Conservation (phyloP, 768 basidiomycete genomes). For the Trametes cinnabarina region DNA sequence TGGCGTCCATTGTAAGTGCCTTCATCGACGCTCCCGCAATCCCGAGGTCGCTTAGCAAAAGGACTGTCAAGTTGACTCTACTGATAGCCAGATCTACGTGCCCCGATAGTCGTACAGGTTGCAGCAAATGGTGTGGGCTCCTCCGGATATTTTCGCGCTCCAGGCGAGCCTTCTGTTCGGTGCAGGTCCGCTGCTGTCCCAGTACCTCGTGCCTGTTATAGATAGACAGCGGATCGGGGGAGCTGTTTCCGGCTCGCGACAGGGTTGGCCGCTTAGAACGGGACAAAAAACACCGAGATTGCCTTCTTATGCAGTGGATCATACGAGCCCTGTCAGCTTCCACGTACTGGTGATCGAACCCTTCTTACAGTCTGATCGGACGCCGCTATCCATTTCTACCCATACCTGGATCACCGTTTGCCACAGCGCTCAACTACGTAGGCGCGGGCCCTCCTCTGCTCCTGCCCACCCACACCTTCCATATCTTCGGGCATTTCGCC, state of each 20-base stretch:
- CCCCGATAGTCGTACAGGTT: background rate
- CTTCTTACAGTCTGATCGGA: background rate
- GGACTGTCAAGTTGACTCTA: conserved; percentile 9
- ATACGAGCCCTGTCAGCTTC: conserved; percentile 8
- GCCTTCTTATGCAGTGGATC: background rate
- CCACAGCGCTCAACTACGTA: conserved; percentile 80
- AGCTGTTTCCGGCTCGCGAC: background rate
- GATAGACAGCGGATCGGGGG: background rate
- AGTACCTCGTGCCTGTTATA: conserved; percentile 10
- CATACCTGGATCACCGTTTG: conserved; percentile 36
- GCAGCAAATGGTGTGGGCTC: background rate
- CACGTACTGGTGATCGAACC: background rate
- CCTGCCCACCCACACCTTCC: conserved; percentile 84
- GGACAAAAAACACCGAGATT: conserved; percentile 2
- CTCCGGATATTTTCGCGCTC: conserved; percentile 2
- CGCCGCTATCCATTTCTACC: background rate
- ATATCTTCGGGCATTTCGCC: conserved; percentile 85
- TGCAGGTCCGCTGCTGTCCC: conserved; percentile 9
- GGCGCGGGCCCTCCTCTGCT: conserved; percentile 76
- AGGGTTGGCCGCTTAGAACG: background rate
- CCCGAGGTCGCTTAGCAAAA: background rate
- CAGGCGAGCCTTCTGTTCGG: conserved; percentile 9
- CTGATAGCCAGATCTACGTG: background rate
- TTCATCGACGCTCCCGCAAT: background rate
- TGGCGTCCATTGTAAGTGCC: background rate